Percentiles rank a stretch among this genome's conserved stretches.
Evolutionary conservation across 345 rosid genomes (phyloP).

Genomic region (Acer saccharum): DNA sequence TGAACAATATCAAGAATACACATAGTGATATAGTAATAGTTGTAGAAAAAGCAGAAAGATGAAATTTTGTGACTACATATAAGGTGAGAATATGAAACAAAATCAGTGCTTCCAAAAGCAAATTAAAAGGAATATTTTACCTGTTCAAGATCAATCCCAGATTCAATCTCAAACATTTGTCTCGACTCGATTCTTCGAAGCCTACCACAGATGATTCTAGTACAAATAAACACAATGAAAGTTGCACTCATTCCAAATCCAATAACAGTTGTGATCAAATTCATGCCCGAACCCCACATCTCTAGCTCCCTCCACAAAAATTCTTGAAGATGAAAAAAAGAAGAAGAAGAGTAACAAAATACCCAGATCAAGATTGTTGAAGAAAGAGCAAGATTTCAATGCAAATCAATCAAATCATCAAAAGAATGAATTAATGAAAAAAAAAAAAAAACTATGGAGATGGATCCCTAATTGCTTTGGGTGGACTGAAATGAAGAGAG

Average conservation of each 20-base stretch:
- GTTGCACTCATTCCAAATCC: slow-evolving; percentile 70
- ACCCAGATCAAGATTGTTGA: slow-evolving; percentile 30
- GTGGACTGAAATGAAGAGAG: slow-evolving; percentile 33
- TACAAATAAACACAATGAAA: slow-evolving; percentile 63
- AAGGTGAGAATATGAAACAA: too few relatives aligned
- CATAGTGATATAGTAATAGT: not conserved
- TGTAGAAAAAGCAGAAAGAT: not conserved
- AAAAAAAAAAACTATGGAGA: not conserved
- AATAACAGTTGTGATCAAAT: slow-evolving; percentile 55
- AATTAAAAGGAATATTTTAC: slow-evolving; percentile 18
- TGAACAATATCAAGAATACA: not conserved
- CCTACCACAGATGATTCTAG: slow-evolving; percentile 65
- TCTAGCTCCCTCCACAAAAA: not conserved
- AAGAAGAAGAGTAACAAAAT: not conserved
- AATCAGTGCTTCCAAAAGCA: too few relatives aligned
- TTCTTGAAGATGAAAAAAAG: too few relatives aligned
- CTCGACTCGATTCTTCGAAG: slow-evolving; percentile 40
- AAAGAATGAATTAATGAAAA: not conserved
- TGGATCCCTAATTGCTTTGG: slow-evolving; percentile 32
- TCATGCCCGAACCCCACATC: slow-evolving; percentile 53
- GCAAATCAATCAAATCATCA: not conserved
- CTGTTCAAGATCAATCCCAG: slow-evolving; percentile 58
- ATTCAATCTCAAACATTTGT: slow-evolving; percentile 48
- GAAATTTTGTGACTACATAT: not conserved
- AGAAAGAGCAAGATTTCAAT: slow-evolving; percentile 14